phyloP scores from a whole-genome alignment of 768 basidiomycete species.

The Clitopilus hobsonii region DNA sequence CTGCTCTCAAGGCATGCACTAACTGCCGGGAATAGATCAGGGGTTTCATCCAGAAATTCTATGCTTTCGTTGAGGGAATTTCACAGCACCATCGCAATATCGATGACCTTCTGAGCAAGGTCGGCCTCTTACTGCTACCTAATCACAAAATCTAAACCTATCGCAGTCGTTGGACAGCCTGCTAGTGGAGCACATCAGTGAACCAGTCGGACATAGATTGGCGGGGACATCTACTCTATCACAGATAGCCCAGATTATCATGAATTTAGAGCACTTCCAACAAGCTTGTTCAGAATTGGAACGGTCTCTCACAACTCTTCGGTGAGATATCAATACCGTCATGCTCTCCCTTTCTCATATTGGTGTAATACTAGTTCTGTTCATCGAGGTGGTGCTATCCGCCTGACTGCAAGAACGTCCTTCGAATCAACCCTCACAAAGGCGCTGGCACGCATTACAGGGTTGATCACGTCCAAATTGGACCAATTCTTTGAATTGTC shows the following conservation, averaged over 20 bases:
- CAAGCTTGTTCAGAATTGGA: constrained; percentile 82
- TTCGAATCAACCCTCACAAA: constrained; percentile 67
- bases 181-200: constrained; percentile 70
- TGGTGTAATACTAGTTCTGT: constrained; percentile 50
- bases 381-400: constrained; percentile 79
- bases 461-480: constrained; percentile 84
- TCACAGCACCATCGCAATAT: constrained; percentile 88
- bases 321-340: constrained; percentile 36
- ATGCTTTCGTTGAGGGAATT: constrained; percentile 94
- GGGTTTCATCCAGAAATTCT: constrained; percentile 87
- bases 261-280: constrained; percentile 91
- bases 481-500: constrained; percentile 95
- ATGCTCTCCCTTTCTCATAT: not conserved
- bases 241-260: constrained; percentile 89
- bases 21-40: constrained; percentile 11
- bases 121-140: constrained; percentile 21
- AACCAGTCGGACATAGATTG: constrained; percentile 71
- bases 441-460: constrained; percentile 72
- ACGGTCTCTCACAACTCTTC: constrained; percentile 74
- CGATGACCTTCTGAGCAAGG: constrained; percentile 87
- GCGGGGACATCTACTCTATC: constrained; percentile 73
- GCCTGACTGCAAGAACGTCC: constrained; percentile 53
- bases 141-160: not conserved
- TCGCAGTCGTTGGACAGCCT: constrained; percentile 81
- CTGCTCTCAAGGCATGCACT: not conserved